Evolutionary conservation across 2,329 filamentous ascomycete species (phyloP), one percentile per base, ranked within the genome.

Genomic region (Pseudopyricularia cyperi): DNA sequence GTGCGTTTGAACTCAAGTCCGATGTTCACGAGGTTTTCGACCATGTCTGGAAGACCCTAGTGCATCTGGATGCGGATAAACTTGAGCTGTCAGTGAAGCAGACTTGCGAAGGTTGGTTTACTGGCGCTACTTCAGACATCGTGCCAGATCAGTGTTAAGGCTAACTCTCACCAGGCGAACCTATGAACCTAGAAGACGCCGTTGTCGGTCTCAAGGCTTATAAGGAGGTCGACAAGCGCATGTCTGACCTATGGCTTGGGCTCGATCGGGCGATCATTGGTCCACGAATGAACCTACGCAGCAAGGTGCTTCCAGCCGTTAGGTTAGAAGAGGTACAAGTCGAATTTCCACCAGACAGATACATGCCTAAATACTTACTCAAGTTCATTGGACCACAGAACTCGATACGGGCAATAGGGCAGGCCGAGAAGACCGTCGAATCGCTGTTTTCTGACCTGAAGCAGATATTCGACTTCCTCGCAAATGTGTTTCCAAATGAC

Each of bases 41-140:
- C 44, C 72, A 74, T 52, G 75, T 82, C n/a, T 96, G 89, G 88
- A 77, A 77, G 53, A 70, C 74, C 0, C 70, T 91, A 44, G 70
- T 95, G 12, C 66, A 72, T 1, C 66, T 89, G 17, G 79, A 91
- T 60, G 65, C 71, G 1, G 70, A 77, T 22, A 66, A 70, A 8
- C 69, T 71, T 8, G 73, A 67, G 46, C 67, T 93, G 7, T 74
- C 70, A 0, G 74, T 94, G 33, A 70, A 69, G 26, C 69, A 75
- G 12, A 67, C 66, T 17, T 67, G 72, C 26, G 63, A 77, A 63
- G 72, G 79, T 82, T 64, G 48, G 39, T 44, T 44, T 42, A 5
- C 24, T 14, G 22, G 39, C 39, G 12, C 11, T 24, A 24, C 39
- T 44, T 14, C 39, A 24, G 17, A 44, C 24, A 24, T 26, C 39